A percentile compares a stretch with the other conserved stretches of the same genome.
phyloP scores from a whole-genome alignment of 2,329 filamentous ascomycete genomes.

The Rosellinia necatrix region DNA sequence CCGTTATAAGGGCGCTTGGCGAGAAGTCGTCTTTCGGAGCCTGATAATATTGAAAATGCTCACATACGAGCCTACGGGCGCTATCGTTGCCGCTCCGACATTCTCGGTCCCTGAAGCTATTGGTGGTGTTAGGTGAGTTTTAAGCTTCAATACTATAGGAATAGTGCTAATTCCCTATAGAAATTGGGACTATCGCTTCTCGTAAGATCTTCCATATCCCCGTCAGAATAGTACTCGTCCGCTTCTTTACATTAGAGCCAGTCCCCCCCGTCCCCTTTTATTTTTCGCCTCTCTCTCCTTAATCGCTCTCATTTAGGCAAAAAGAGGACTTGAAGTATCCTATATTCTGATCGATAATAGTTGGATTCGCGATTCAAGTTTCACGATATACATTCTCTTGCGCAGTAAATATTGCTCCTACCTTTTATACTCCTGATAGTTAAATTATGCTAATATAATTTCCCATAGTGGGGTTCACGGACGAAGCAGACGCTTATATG shows the following conservation, averaged over 20 bases:
- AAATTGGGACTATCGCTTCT: slow-evolving; percentile 77
- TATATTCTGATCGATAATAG: slow-evolving; percentile 1
- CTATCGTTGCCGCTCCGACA: slow-evolving; percentile 76
- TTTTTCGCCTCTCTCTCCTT: too few relatives aligned
- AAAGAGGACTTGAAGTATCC: background rate
- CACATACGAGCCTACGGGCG: slow-evolving; percentile 78
- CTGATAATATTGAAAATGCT: slow-evolving; percentile 76
- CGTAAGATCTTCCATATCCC: slow-evolving; percentile 36
- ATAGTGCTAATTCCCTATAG: slow-evolving; percentile 38
- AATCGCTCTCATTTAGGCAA: too few relatives aligned
- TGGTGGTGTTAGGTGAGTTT: slow-evolving; percentile 58
- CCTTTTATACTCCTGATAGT: too few relatives aligned
- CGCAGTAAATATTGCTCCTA: slow-evolving; percentile 47
- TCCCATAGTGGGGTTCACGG: slow-evolving; percentile 64
- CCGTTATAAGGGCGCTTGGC: slow-evolving; percentile 73
- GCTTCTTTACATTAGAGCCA: background rate
- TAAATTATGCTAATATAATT: background rate
- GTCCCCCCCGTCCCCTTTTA: too few relatives aligned
- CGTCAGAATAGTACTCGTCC: background rate
- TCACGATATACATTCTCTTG: slow-evolving; percentile 78
- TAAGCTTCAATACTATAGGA: background rate
- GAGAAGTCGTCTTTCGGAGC: slow-evolving; percentile 72
- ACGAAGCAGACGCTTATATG: slow-evolving; percentile 80
- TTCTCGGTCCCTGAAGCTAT: slow-evolving; percentile 79
- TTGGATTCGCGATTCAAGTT: slow-evolving; percentile 78